Conservation (phyloP, 345 rosid species). For the Bruguiera gymnorhiza region DNA sequence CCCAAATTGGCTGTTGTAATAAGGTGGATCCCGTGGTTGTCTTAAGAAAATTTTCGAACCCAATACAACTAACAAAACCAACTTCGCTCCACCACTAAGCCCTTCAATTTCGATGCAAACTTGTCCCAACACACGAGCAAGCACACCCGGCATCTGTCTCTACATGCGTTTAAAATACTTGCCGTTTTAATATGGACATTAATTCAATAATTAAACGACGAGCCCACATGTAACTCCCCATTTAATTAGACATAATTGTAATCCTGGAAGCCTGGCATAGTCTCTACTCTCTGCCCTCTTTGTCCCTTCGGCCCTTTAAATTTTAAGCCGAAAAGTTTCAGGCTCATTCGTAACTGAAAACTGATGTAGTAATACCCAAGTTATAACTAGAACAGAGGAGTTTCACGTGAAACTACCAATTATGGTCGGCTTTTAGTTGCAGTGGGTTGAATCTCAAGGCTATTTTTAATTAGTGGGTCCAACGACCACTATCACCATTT, state of each 20-base stretch:
- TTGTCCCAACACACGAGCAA: neutral
- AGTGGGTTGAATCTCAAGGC: constrained; percentile 31
- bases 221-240: neutral
- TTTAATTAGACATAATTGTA: neutral
- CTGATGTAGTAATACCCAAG: neutral
- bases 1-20: neutral
- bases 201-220: neutral
- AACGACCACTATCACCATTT: constrained; percentile 24
- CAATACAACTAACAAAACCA: neutral
- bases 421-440: constrained; percentile 7
- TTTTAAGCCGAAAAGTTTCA: neutral
- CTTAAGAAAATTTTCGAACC: neutral
- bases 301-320: neutral
- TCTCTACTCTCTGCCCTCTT: neutral
- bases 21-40: neutral
- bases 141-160: neutral
- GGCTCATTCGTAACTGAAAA: constrained; percentile 1
- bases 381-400: neutral
- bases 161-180: neutral
- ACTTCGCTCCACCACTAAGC: neutral
- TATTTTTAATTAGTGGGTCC: constrained; percentile 35
- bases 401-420: neutral
- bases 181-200: neutral
- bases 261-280: too few species aligned
- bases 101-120: neutral